Evolutionary conservation across 805 yeast genomes (phyloP).

Genomic region (Wickerhamiella kurtzmanii): DNA sequence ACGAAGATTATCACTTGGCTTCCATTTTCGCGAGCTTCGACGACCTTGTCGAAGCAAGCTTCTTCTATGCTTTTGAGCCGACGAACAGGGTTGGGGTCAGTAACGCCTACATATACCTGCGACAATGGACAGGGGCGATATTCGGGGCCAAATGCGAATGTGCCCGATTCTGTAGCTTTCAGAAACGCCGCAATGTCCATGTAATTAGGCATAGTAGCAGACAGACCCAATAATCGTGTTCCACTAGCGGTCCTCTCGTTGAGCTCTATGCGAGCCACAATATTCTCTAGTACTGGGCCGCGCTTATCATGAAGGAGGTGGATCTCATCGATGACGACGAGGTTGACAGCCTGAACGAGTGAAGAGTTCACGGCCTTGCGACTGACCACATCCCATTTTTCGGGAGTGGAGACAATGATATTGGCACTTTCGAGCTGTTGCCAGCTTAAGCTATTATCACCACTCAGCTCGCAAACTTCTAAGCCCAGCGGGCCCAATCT

Average conservation of each 20-base stretch:
- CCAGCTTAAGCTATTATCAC: conserved; percentile 68
- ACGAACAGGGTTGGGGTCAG: conserved; percentile 68
- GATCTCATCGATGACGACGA: conserved; percentile 80
- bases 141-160: conserved; percentile 70
- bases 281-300: conserved; percentile 86
- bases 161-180: conserved; percentile 42
- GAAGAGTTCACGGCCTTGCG: conserved; percentile 61
- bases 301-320: conserved; percentile 87
- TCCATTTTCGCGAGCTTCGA: conserved; percentile 39
- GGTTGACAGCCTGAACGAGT: conserved; percentile 47
- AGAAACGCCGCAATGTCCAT: conserved; percentile 74
- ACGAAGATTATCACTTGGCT: conserved; percentile 84
- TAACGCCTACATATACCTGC: conserved; percentile 78
- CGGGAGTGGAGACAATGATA: conserved; percentile 84
- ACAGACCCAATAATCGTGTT: conserved; percentile 64
- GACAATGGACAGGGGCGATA: conserved; percentile 87
- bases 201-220: conserved; percentile 88
- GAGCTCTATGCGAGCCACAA: conserved; percentile 55
- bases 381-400: conserved; percentile 93
- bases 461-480: conserved; percentile 74
- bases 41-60: conserved; percentile 70
- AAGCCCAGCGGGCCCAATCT: conserved; percentile 52
- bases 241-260: background rate
- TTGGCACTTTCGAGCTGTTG: conserved; percentile 70
- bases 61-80: conserved; percentile 74